Base-by-base conservation (phyloP, 805 yeast species). In the Candida tallmaniae region DNA sequence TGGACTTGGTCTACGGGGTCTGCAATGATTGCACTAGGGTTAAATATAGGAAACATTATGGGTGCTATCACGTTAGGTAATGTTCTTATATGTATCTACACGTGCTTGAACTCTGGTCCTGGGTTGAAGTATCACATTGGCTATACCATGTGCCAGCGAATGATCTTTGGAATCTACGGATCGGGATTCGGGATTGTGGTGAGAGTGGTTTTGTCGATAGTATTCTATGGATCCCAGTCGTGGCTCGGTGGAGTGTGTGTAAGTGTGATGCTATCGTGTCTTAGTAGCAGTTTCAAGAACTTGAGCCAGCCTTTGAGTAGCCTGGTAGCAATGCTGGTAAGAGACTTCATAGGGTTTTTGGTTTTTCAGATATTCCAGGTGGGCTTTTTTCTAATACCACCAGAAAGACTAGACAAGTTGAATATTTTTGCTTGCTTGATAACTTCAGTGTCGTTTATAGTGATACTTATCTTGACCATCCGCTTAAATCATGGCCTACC, bases 91-190 rank as follows among this genome's bases (percentile, higher is more conserved):
- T 54, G 68, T 27, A 12, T 57, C 4, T 61, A 66, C 37, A 69
- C 78, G 11, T 44, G 68, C 24, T 60, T 70, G 9, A 72, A 71
- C 46, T 65, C 74, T 13, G 62, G 57, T 32, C 74, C 71, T 0
- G 80, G 80, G 28, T 48, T 54, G 12, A 65, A 70, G 30, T 73
- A 67, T 58, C 76, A 72, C 48, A 58, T 74, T 27, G 76, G 78
- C 1, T 74, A 60, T 42, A 65, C 78, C 3, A 59, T 73, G 8
- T 58, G 58, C 33, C 55, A 62, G 16, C 51, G 78, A 32, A 58
- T 62, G 30, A 52, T 68, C 0, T 73, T 68, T 53, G 79, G 80
- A 7, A 55, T 70, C 23, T 50, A 58, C 38, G 76, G 77, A 3
- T 60, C 71, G 4, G 57, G 50, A 28, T 35, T 72, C 18, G 72